Percentiles rank a stretch among this genome's conserved stretches.
These are phyloP conservation scores for Boletus rubescentipes DNA, from an alignment of 768 basidiomycete genomes.

Conservation along the genomic window DNA sequence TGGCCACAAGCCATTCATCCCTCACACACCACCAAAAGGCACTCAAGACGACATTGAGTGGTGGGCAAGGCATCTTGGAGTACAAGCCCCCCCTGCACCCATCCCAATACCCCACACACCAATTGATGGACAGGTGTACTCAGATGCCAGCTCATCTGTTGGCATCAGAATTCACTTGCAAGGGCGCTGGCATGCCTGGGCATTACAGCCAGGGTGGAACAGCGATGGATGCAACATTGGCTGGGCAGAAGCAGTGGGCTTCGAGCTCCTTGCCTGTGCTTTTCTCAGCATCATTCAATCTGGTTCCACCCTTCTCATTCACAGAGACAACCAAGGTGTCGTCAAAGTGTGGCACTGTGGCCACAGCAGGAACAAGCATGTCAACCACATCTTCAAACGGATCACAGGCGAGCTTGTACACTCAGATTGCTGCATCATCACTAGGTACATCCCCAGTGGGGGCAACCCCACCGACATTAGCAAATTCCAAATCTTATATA, in stretches of 20 bases:
- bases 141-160: background rate
- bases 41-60: background rate
- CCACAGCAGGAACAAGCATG: background rate
- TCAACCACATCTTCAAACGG: background rate
- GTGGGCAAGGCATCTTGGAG: background rate
- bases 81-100: too few relatives aligned
- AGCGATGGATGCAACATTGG: background rate
- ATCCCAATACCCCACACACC: too few relatives aligned
- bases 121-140: background rate
- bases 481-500: too few relatives aligned
- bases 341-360: background rate
- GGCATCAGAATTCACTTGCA: background rate
- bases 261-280: background rate
- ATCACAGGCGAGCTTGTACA: background rate
- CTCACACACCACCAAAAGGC: too few relatives aligned
- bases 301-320: background rate
- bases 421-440: background rate
- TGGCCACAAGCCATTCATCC: too few relatives aligned
- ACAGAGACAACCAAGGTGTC: background rate
- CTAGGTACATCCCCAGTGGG: background rate
- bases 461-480: background rate
- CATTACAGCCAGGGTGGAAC: background rate
- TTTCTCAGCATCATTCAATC: background rate
- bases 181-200: background rate
- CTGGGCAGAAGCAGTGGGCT: background rate